Percentiles rank a stretch among this genome's conserved stretches.
Evolutionary conservation across 1,284 basidiomycete species (phyloP).

Genomic region (Cerrena zonata): DNA sequence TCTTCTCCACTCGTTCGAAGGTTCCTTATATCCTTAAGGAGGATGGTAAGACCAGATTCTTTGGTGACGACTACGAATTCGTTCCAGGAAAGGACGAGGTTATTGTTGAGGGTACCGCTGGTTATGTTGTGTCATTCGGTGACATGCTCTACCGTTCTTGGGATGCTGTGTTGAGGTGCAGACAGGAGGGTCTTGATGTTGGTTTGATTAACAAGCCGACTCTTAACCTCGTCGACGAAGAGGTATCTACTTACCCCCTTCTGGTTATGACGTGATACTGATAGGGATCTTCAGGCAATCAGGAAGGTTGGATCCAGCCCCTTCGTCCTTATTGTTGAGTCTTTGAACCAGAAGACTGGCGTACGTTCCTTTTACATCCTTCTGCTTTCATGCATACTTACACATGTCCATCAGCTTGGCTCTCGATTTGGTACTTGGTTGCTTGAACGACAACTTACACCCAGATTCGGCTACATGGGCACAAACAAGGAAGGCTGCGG

Average conservation of each 20-base stretch:
- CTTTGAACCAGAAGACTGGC: constrained; percentile 82
- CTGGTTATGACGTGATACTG: not conserved
- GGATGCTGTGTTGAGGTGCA: constrained; percentile 71
- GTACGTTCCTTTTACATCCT: constrained; percentile 34
- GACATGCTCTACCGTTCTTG: constrained; percentile 78
- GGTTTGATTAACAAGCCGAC: constrained; percentile 81
- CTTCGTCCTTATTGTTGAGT: constrained; percentile 80
- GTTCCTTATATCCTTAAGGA: constrained; percentile 80
- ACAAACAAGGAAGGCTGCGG: constrained; percentile 77
- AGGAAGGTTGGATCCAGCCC: constrained; percentile 64
- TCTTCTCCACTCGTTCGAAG: constrained; percentile 83
- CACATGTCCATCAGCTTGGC: constrained; percentile 49
- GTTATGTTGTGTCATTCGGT: constrained; percentile 75
- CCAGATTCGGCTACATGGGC: constrained; percentile 77
- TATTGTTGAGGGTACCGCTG: constrained; percentile 62
- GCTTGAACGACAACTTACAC: constrained; percentile 71
- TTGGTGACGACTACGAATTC: constrained; percentile 69
- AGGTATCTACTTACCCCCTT: constrained; percentile 34
- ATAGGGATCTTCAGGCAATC: constrained; percentile 38
- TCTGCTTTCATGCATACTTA: not conserved
- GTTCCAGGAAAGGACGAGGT: constrained; percentile 77
- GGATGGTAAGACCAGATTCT: constrained; percentile 62
- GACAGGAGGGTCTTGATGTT: constrained; percentile 68
- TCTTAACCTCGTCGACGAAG: constrained; percentile 76
- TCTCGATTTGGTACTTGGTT: constrained; percentile 80